A percentile compares a stretch with the other conserved stretches of the same genome.
phyloP scores from a whole-genome alignment of 2,329 filamentous ascomycete genomes.

The Claviceps maximensis region DNA sequence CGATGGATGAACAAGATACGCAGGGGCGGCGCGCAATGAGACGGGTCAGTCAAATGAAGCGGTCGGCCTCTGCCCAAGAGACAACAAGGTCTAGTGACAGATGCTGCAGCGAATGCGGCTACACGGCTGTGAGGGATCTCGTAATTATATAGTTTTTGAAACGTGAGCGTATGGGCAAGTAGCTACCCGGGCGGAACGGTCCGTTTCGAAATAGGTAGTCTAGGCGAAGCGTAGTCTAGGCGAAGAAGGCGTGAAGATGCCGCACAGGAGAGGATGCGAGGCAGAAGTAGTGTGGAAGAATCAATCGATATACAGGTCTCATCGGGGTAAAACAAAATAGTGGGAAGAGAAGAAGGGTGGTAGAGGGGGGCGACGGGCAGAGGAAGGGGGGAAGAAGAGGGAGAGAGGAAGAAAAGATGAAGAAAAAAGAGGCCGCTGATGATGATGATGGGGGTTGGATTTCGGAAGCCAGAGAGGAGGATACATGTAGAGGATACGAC shows the following conservation, averaged over 20 bases:
- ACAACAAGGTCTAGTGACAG: background rate
- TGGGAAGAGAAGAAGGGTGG: conserved; percentile 6
- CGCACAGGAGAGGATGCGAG: conserved; percentile 7
- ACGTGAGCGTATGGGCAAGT: background rate
- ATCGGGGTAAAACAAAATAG: conserved; percentile 11
- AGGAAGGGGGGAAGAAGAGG: conserved; percentile 9
- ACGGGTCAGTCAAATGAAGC: background rate
- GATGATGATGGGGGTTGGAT: conserved; percentile 7
- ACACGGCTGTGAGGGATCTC: too few relatives aligned
- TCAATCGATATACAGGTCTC: conserved; percentile 27
- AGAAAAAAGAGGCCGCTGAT: conserved; percentile 12
- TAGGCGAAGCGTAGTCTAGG: conserved; percentile 2
- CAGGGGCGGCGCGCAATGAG: background rate
- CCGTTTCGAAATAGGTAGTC: conserved; percentile 1
- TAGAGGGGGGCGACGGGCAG: conserved; percentile 11
- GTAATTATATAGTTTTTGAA: background rate
- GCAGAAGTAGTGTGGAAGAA: conserved; percentile 16
- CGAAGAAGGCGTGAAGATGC: background rate
- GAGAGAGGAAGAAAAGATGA: conserved; percentile 12
- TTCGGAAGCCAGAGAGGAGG: conserved; percentile 1
- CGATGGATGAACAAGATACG: background rate
- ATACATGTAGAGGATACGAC: background rate
- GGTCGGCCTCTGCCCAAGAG: background rate
- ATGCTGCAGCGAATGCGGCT: background rate
- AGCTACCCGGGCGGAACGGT: conserved; percentile 1